phyloP scores from a whole-genome alignment of 148 eudicot species.

The Heliamphora exappendiculata region DNA sequence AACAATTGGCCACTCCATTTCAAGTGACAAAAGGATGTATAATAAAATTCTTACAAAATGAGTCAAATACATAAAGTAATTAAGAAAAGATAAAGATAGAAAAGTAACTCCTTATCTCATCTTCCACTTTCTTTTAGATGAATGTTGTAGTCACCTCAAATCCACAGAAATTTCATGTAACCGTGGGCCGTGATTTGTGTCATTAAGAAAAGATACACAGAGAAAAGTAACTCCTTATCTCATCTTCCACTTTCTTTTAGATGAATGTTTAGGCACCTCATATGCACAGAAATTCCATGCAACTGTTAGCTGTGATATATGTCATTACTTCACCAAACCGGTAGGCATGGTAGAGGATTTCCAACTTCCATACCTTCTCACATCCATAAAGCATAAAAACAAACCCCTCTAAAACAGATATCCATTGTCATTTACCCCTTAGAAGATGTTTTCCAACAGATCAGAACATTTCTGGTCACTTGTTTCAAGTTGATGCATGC shows the following conservation, averaged over 20 bases:
- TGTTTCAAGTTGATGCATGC: not conserved
- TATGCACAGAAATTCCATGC: slow-evolving; percentile 2
- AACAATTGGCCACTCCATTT: not conserved
- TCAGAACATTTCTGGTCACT: not conserved
- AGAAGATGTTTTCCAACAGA: not conserved
- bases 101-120: not conserved
- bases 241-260: slow-evolving; percentile 7
- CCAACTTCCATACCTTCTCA: not conserved
- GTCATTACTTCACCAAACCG: not conserved
- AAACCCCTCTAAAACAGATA: not conserved
- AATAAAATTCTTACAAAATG: not conserved
- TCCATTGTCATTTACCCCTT: not conserved
- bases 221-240: not conserved
- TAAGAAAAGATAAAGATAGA: slow-evolving; percentile 4
- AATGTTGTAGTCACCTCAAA: not conserved
- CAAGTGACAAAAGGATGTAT: not conserved
- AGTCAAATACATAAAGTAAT: slow-evolving; percentile 1
- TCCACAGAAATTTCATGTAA: slow-evolving; percentile 3
- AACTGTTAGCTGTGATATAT: not conserved
- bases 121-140: slow-evolving; percentile 8
- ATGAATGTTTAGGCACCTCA: slow-evolving; percentile 1
- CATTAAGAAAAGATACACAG: not conserved
- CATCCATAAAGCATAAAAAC: not conserved
- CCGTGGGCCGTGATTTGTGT: not conserved
- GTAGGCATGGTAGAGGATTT: not conserved